phyloP scores from a whole-genome alignment of 768 basidiomycete species.

The Mycena kentingensis region DNA sequence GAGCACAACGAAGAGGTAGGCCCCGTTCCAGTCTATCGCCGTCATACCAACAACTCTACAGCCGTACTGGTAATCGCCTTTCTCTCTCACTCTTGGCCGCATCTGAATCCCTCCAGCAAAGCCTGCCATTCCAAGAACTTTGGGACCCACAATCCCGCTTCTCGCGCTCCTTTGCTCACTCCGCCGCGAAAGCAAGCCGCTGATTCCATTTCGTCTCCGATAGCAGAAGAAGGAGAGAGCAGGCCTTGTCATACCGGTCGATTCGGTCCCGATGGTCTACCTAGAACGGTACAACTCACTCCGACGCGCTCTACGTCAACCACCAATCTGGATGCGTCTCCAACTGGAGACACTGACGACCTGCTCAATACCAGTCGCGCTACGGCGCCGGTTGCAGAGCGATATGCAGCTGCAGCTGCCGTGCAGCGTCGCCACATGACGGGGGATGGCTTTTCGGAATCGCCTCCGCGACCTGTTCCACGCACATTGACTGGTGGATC shows the following conservation, averaged over 20 bases:
- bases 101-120: constrained; percentile 54
- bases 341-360: constrained; percentile 10
- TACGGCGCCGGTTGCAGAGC: constrained; percentile 16
- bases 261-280: constrained; percentile 46
- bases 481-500: constrained; percentile 40
- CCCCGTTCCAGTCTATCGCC: constrained; percentile 4
- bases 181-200: constrained; percentile 34
- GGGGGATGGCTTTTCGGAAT: constrained; percentile 20
- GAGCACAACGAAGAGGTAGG: constrained; percentile 84
- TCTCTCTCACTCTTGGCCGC: not conserved
- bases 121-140: constrained; percentile 79
- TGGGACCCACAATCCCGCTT: constrained; percentile 73
- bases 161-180: constrained; percentile 47
- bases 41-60: constrained; percentile 22
- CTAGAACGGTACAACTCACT: constrained; percentile 56
- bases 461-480: constrained; percentile 16
- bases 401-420: constrained; percentile 19
- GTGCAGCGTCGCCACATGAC: constrained; percentile 25
- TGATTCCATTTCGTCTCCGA: constrained; percentile 30
- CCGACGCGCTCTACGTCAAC: constrained; percentile 31
- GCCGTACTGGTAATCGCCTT: constrained; percentile 53
- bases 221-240: constrained; percentile 25
- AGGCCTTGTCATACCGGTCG: constrained; percentile 49
- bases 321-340: constrained; percentile 1
- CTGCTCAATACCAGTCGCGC: constrained; percentile 22